Base-by-base conservation (phyloP, 352 stramenopile genomes). In the Pythium coloratum region DNA sequence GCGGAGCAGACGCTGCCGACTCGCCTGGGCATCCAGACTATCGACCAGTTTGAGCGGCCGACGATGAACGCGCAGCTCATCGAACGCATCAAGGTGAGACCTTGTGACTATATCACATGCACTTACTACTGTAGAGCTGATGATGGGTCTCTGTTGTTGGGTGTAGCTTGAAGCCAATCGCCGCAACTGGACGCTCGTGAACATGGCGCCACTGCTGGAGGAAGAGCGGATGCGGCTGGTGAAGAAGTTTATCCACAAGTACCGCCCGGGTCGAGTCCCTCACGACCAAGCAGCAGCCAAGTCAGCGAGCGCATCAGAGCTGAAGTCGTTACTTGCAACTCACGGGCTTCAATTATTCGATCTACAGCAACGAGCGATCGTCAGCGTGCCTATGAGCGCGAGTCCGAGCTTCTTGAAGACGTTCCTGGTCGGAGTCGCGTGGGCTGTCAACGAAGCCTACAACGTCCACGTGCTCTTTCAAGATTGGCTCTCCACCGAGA, bases 31-130 rank as follows among this genome's bases (percentile, higher is more conserved):
- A 70, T 75, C 59, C 69, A 75, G 55, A 66, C 1, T 13, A 55
- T 75, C n/a, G 79, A 90, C 56, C 83, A 88, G 72, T 79, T 83
- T 57, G 81, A 92, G 40, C 80, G 85, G 49, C 70, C 77, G 0
- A 82, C 65, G 40, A 67, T 89, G 38, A 89, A 81, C 64, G 75
- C 84, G 4, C 81, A 91, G 54, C 89, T 92, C 69, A 94, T 94
- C 34, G 86, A 94, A 58, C 71, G 86, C 57, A 94, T 94, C 64
- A 91, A 92, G 67, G 76, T 82, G 44, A 51, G 44, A 51, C 38
- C 38, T 44, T 12, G 34, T 40, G 34, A 13, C 10, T 40, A 6
- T 6, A 40, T 40, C 34, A 40, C 1, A 6, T 20, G 1, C 30
- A 30, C 26, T 49, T 8, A 8, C 26, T 32, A 38, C 20, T 24